Evolutionary conservation across 371 early-diverging fungal genomes (phyloP), one percentile per base, ranked within the genome.

Genomic region (Mortierella sp.): DNA sequence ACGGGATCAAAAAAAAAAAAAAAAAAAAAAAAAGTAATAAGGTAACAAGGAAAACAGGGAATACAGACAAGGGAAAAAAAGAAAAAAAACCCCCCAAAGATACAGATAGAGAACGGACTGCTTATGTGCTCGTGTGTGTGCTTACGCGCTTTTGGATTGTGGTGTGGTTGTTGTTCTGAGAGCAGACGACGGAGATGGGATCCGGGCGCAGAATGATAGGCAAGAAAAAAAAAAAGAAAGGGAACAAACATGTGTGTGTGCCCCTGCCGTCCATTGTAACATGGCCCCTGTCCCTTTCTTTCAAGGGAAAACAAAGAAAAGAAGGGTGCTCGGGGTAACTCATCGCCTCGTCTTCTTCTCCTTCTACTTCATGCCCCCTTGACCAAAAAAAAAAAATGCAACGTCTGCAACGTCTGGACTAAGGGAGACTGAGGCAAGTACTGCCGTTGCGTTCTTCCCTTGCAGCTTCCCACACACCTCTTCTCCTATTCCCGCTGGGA

Each of bases 101-200:
- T 58, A 58, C 55, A 55, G 14, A 58, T 29, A 13, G 55, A 11
- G 58, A 34, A 6, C 7, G 58, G 29, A 31, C 19, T 58, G 58
- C 58, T 58, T 58, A 34, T 34, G 34, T 19, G 34, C 58, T 58
- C 58, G 58, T 58, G 47, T 47, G 58, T 58, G 53, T 53, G 58
- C 58, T 58, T 58, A 58, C 45, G 47, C 40, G 13, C 39, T 53
- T 61, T 61, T 41, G 29, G 26, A n/a, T n/a, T 26, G 14, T 22
- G 45, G 26, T 45, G 66, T 66, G 66, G 31, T 66, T 40, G 31
- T 44, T n/a, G 8, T 53, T 37, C 22, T 64, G 53, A n/a, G 52
- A 68, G 37, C 45, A 34, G 6, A 66, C 31, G 44, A 29, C 34
- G 55, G 31, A 34, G 58, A 34, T 29, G 58, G 55, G 58, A 58